Percentiles rank a stretch among this genome's conserved stretches.
These are phyloP conservation scores for Backusella sp. DNA, from an alignment of 192 early-diverging fungal genomes.

Conservation along the genomic window DNA sequence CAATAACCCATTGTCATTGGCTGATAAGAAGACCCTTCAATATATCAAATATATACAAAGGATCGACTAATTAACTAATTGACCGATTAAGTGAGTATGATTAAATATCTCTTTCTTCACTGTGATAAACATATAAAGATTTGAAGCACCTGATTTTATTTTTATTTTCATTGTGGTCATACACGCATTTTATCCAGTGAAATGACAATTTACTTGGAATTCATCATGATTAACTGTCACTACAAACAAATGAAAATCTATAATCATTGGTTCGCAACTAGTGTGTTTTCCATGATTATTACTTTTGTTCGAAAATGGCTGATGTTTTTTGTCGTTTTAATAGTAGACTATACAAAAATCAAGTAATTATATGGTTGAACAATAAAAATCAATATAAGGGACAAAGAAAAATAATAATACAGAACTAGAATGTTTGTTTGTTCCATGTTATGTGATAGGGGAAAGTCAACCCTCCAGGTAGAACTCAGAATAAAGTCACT, in stretches of 20 bases:
- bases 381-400: neutral
- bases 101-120: neutral
- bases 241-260: neutral
- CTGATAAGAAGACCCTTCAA: neutral
- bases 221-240: neutral
- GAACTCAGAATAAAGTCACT: constrained; percentile 6
- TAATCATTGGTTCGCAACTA: neutral
- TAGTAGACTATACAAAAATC: neutral
- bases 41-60: neutral
- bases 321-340: neutral
- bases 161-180: neutral
- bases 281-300: neutral
- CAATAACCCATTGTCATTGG: neutral
- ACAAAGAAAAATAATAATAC: neutral
- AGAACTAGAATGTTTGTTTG: neutral
- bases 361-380: neutral
- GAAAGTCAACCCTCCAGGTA: neutral
- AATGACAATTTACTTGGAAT: neutral
- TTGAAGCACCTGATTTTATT: neutral
- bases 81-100: neutral
- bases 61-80: neutral
- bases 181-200: neutral
- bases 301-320: neutral
- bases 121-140: neutral
- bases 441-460: neutral